These are phyloP conservation scores for Amaranthus palmeri DNA, from an alignment of 148 eudicot species.

Conservation along the genomic window DNA sequence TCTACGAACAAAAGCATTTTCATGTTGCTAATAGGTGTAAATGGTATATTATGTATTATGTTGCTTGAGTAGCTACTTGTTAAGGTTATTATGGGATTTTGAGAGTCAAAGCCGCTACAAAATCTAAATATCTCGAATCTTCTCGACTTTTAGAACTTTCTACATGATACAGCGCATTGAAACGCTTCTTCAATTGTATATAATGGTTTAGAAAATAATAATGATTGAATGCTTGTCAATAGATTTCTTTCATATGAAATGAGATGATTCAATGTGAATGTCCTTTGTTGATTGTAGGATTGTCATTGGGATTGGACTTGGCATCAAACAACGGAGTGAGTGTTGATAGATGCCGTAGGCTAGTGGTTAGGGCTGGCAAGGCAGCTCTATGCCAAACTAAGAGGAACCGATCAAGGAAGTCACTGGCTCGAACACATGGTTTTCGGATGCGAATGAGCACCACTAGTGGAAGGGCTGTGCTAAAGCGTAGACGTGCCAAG, in stretches of 20 bases:
- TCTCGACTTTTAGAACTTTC: not conserved
- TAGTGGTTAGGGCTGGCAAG: conserved; percentile 71
- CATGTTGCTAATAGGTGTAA: not conserved
- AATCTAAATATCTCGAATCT: not conserved
- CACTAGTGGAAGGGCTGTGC: conserved; percentile 76
- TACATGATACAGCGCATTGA: not conserved
- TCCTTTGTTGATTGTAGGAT: conserved; percentile 36
- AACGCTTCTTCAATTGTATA: not conserved
- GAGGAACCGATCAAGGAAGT: conserved; percentile 74
- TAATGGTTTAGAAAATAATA: not conserved
- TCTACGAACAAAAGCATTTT: not conserved
- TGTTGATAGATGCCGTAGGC: conserved; percentile 38
- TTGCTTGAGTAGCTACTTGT: not conserved
- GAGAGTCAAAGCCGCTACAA: not conserved
- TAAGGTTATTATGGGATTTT: not conserved
- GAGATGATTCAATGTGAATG: not conserved
- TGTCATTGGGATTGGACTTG: conserved; percentile 54
- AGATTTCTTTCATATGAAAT: not conserved
- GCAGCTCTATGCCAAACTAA: conserved; percentile 72
- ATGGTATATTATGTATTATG: not conserved
- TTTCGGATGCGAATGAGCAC: conserved; percentile 78
- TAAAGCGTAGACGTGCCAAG: conserved; percentile 81
- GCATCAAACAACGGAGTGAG: conserved; percentile 28
- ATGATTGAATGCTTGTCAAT: not conserved
- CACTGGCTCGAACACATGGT: conserved; percentile 78